phyloP scores from a whole-genome alignment of 306 rosid species.

The Cicer chorassanicum region DNA sequence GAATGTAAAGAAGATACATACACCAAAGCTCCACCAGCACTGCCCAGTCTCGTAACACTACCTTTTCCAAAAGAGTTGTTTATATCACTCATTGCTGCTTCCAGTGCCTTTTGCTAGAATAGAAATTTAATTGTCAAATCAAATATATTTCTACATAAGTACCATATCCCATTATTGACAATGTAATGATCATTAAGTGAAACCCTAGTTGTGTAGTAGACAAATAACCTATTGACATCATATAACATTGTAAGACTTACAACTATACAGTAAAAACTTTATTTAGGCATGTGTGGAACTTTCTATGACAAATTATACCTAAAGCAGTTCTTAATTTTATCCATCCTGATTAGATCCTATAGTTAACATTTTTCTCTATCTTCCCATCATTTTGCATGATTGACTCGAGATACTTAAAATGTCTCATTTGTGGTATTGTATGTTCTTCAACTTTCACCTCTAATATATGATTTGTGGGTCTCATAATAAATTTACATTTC shows the following conservation, averaged over 20 bases:
- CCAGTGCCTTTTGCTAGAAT: constrained; percentile 93
- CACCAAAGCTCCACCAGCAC: constrained; percentile 99
- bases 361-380: background rate
- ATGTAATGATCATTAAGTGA: constrained; percentile 3
- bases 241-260: too few species aligned
- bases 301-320: too few species aligned
- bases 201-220: constrained; percentile 13
- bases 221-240: background rate
- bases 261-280: too few species aligned
- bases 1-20: constrained; percentile 53
- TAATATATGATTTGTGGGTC: background rate
- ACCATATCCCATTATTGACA: constrained; percentile 2
- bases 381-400: background rate
- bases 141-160: constrained; percentile 4
- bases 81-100: constrained; percentile 95
- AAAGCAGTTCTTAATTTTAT: too few species aligned
- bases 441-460: background rate
- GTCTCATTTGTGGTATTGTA: background rate
- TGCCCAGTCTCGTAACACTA: constrained; percentile 94
- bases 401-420: background rate
- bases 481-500: background rate
- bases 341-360: background rate
- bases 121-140: constrained; percentile 44
- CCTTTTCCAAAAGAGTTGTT: constrained; percentile 94
- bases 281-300: too few species aligned